A percentile compares a stretch with the other conserved stretches of the same genome.
Evolutionary conservation across 73 alveolate species (phyloP).

Genomic region (Paramecium sexaurelia): DNA sequence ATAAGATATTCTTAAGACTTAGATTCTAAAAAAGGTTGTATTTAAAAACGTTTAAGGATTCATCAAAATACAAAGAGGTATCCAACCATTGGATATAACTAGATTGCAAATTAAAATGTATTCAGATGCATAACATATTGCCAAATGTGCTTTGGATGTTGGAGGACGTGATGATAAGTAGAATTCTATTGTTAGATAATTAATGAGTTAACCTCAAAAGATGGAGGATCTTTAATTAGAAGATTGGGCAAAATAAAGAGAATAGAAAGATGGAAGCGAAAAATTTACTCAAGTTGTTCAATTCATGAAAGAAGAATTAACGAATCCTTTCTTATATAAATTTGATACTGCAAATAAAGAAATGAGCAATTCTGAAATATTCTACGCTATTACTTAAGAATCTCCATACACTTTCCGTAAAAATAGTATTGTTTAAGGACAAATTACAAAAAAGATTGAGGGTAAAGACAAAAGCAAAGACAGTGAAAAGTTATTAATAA

Average conservation of each 20-base stretch:
- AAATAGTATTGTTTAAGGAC: constrained; percentile 6
- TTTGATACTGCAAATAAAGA: constrained; percentile 16
- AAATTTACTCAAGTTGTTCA: neutral
- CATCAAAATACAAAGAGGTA: constrained; percentile 1
- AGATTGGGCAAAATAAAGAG: constrained; percentile 44
- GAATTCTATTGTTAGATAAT: constrained; percentile 21
- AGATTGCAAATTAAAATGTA: constrained; percentile 33
- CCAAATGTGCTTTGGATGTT: constrained; percentile 36
- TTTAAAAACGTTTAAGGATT: constrained; percentile 37
- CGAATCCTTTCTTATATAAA: neutral
- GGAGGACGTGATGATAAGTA: constrained; percentile 2
- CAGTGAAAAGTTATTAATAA: neutral
- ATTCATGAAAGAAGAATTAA: constrained; percentile 35
- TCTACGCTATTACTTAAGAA: constrained; percentile 32
- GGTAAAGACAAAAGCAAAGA: neutral
- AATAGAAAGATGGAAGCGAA: neutral
- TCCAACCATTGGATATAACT: constrained; percentile 36
- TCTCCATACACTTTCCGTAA: constrained; percentile 23
- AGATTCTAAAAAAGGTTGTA: neutral
- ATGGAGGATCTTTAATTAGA: constrained; percentile 31
- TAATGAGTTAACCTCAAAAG: neutral
- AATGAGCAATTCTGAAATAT: constrained; percentile 36
- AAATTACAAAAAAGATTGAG: neutral
- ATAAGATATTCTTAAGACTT: neutral
- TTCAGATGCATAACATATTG: constrained; percentile 29